phyloP scores from a whole-genome alignment of 2,329 filamentous ascomycete genomes.

The Ophiocordyceps sinensis region DNA sequence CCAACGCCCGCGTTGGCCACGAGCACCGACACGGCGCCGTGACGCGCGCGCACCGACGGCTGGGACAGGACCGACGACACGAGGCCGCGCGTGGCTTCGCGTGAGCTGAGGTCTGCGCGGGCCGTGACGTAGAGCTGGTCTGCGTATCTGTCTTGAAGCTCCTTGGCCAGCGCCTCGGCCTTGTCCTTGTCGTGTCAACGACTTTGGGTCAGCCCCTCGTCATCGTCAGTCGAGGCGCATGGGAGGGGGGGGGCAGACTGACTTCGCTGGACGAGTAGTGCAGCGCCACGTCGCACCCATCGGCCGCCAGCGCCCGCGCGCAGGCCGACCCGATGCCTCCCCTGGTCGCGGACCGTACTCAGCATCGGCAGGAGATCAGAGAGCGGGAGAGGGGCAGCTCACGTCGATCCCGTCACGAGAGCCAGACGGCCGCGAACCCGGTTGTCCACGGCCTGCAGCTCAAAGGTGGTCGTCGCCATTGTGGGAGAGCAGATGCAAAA shows the following conservation, averaged over 20 bases:
- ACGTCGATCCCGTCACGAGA: conserved; percentile 20
- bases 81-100: conserved; percentile 10
- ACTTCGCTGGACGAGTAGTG: conserved; percentile 20
- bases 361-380: not conserved
- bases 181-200: conserved; percentile 12
- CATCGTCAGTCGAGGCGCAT: not conserved
- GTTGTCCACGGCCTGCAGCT: conserved; percentile 11
- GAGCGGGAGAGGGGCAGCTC: not conserved
- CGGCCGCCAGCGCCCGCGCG: conserved; percentile 16
- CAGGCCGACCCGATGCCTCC: conserved; percentile 20
- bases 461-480: conserved; percentile 2
- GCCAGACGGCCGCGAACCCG: conserved; percentile 13
- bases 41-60: conserved; percentile 6
- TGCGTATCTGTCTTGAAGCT: conserved; percentile 10
- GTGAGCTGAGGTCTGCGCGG: conserved; percentile 13
- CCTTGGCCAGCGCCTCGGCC: conserved; percentile 13
- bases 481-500: no score
- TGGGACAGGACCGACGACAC: conserved; percentile 8
- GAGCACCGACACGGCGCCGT: conserved; percentile 15
- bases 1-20: conserved; percentile 19
- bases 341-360: conserved; percentile 6
- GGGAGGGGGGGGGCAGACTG: not conserved
- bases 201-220: not conserved
- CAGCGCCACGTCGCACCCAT: conserved; percentile 20
- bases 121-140: conserved; percentile 13